Conservation (phyloP, 805 yeast species). For the Lipomyces spencermartinsiae region DNA sequence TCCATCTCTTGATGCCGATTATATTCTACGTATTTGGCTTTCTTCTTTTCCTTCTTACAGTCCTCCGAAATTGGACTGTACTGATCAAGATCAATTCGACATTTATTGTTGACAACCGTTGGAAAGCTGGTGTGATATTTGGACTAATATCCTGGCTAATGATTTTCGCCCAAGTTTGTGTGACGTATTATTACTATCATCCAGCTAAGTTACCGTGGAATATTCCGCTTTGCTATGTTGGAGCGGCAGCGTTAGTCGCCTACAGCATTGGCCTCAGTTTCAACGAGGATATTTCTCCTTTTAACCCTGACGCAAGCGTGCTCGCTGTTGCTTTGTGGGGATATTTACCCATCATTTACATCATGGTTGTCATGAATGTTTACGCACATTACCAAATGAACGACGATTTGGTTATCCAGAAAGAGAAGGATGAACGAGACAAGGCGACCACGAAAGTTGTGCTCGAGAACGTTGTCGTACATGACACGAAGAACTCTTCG, state of each 20-base stretch:
- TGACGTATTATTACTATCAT: slow-evolving; percentile 38
- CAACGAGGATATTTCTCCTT: slow-evolving; percentile 37
- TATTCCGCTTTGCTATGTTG: slow-evolving; percentile 30
- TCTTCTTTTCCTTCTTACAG: slow-evolving; percentile 41
- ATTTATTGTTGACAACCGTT: slow-evolving; percentile 37
- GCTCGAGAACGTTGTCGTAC: slow-evolving; percentile 27
- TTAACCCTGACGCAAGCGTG: slow-evolving; percentile 38
- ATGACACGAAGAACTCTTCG: slow-evolving; percentile 3
- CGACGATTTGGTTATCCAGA: slow-evolving; percentile 40
- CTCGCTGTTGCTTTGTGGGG: slow-evolving; percentile 40
- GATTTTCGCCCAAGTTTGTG: slow-evolving; percentile 33
- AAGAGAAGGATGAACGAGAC: slow-evolving; percentile 35
- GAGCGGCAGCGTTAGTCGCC: slow-evolving; percentile 31
- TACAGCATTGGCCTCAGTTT: slow-evolving; percentile 37
- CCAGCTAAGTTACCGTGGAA: slow-evolving; percentile 36
- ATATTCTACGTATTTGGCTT: slow-evolving; percentile 41
- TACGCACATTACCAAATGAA: slow-evolving; percentile 39
- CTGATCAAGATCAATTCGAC: slow-evolving; percentile 19
- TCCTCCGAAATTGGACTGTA: slow-evolving; percentile 42
- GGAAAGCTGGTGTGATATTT: slow-evolving; percentile 42
- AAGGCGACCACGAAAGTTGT: slow-evolving; percentile 12
- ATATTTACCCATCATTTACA: slow-evolving; percentile 40
- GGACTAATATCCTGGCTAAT: slow-evolving; percentile 39
- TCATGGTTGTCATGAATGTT: slow-evolving; percentile 40
- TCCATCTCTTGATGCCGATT: slow-evolving; percentile 40